Conservation (phyloP, 208 protist genomes). For the Trypanosoma congolense region DNA sequence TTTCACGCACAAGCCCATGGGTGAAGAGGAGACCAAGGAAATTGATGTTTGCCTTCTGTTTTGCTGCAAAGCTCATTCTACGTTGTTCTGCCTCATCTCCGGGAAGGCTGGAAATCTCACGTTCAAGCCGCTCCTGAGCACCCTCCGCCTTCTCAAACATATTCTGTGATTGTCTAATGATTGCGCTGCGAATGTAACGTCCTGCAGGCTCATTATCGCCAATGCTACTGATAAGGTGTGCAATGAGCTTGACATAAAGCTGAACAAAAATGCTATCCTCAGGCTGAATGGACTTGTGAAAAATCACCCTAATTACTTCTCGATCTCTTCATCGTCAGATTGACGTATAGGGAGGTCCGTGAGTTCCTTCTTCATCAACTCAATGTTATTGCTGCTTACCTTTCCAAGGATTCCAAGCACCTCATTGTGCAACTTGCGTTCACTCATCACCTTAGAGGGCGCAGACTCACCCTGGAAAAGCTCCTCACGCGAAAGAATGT, state of each 20-base stretch:
- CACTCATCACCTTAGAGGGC: constrained; percentile 56
- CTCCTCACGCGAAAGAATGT: constrained; percentile 58
- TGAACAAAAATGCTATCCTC: constrained; percentile 70
- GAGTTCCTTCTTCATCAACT: constrained; percentile 70
- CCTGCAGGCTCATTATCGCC: constrained; percentile 63
- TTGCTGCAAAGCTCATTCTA: constrained; percentile 55
- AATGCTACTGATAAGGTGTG: constrained; percentile 61
- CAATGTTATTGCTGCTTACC: constrained; percentile 65
- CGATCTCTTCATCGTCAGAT: constrained; percentile 78
- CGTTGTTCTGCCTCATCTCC: constrained; percentile 56
- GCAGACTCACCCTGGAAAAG: constrained; percentile 64
- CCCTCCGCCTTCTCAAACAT: constrained; percentile 61
- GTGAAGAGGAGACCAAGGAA: constrained; percentile 79
- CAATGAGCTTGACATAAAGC: constrained; percentile 78
- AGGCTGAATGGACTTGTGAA: constrained; percentile 77
- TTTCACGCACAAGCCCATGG: constrained; percentile 44
- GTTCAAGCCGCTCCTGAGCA: constrained; percentile 37
- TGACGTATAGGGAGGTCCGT: constrained; percentile 77
- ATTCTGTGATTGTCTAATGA: constrained; percentile 65
- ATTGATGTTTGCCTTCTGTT: constrained; percentile 84
- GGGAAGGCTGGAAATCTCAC: constrained; percentile 35
- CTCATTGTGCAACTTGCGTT: constrained; percentile 83
- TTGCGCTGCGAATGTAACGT: constrained; percentile 56
- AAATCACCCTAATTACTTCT: constrained; percentile 82
- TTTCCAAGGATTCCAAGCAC: constrained; percentile 83